Conservation (phyloP, 345 rosid genomes). For the Linum trigynum region DNA sequence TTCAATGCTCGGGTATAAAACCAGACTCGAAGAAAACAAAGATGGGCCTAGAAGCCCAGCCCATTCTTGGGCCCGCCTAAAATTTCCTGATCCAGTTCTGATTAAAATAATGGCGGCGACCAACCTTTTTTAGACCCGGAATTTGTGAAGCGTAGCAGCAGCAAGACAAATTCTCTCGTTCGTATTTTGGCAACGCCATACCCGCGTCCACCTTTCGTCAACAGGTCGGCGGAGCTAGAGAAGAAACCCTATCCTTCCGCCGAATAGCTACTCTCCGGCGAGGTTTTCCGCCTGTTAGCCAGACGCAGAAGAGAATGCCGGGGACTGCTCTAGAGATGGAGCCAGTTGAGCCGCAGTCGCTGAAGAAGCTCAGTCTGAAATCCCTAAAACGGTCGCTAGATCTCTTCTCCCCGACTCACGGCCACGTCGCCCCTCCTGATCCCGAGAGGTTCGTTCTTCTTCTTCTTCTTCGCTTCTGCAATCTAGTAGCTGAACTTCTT, state of each 20-base stretch:
- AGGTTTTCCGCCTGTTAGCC: background rate
- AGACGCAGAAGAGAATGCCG: conserved; percentile 5
- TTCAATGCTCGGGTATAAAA: too few species aligned
- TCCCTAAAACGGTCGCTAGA: conserved; percentile 81
- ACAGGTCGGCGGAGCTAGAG: too few species aligned
- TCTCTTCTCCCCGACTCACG: conserved; percentile 74
- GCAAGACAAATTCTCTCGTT: too few species aligned
- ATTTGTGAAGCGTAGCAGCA: too few species aligned
- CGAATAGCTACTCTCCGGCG: background rate
- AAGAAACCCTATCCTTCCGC: background rate
- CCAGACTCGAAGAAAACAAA: too few species aligned
- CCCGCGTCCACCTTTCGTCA: too few species aligned
- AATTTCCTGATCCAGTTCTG: too few species aligned
- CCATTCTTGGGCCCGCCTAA: too few species aligned
- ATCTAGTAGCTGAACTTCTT: background rate
- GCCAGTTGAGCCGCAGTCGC: conserved; percentile 80
- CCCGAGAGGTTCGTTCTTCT: conserved; percentile 45
- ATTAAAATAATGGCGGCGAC: too few species aligned
- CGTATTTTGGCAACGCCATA: too few species aligned
- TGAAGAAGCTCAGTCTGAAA: conserved; percentile 80
- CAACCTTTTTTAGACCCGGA: too few species aligned
- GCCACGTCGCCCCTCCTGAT: conserved; percentile 67
- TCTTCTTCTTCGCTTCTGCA: background rate
- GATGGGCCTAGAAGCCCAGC: too few species aligned
- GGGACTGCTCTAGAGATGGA: conserved; percentile 48